A percentile compares a stretch with the other conserved stretches of the same genome.
These are phyloP conservation scores for Trichoderma sp. DNA, from an alignment of 2,329 filamentous ascomycete species.

Conservation along the genomic window DNA sequence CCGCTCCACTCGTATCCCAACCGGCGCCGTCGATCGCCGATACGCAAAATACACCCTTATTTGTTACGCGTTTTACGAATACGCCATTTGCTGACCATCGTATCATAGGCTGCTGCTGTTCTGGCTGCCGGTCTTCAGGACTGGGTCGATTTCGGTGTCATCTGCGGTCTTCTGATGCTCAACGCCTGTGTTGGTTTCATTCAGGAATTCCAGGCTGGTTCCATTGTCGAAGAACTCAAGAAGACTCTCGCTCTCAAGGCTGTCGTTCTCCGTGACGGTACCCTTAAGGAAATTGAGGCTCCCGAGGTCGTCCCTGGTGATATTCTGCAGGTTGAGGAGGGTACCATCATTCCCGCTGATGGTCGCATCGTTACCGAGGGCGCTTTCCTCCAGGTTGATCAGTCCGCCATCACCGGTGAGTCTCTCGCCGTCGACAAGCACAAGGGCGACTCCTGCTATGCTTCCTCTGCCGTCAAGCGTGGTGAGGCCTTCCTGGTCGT, in stretches of 20 bases:
- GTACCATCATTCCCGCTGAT: conserved; percentile 88
- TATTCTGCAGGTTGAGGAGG: conserved; percentile 86
- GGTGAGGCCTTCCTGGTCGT: conserved; percentile 83
- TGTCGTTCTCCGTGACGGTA: conserved; percentile 77
- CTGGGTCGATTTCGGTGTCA: conserved; percentile 94
- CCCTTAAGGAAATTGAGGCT: conserved; percentile 76
- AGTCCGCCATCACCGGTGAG: conserved; percentile 89
- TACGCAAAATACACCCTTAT: neutral
- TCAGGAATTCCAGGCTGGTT: conserved; percentile 87
- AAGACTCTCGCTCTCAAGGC: conserved; percentile 88
- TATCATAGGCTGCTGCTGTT: conserved; percentile 65
- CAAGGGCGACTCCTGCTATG: conserved; percentile 76
- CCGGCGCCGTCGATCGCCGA: conserved; percentile 15
- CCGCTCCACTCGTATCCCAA: conserved; percentile 21
- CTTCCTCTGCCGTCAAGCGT: conserved; percentile 87
- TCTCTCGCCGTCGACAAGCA: conserved; percentile 90
- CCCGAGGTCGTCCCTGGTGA: conserved; percentile 86
- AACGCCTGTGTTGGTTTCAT: conserved; percentile 86
- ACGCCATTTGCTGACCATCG: conserved; percentile 30
- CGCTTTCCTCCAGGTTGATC: conserved; percentile 86
- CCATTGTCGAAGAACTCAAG: conserved; percentile 88
- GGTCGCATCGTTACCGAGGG: conserved; percentile 81
- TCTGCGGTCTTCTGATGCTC: conserved; percentile 77
- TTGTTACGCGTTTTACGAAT: neutral
- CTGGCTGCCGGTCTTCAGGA: conserved; percentile 82